Percentiles rank a stretch among this genome's conserved stretches.
Conservation (phyloP, 106 monocot genomes). For the Platanthera zijinensis region DNA sequence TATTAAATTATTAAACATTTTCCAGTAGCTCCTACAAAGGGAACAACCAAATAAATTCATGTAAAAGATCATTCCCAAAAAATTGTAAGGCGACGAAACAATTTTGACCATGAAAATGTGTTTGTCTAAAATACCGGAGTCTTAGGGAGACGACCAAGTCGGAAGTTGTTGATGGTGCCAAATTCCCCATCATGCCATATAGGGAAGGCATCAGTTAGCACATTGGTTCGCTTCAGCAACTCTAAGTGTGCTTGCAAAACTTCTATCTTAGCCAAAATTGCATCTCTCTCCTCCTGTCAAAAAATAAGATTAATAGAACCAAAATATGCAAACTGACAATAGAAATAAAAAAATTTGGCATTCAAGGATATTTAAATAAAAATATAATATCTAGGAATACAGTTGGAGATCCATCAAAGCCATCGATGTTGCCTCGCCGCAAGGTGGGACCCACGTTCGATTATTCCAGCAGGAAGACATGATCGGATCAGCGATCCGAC, state of each 20-base stretch:
- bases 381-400: background rate
- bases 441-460: no score
- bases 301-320: background rate
- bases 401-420: background rate
- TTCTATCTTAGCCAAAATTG: conserved; percentile 93
- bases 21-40: no score
- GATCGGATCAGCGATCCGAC: no score
- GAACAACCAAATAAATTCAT: no score
- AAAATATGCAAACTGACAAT: background rate
- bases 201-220: conserved; percentile 82
- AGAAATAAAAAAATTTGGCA: background rate
- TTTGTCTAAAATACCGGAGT: conserved; percentile 41
- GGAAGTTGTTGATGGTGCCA: conserved; percentile 93
- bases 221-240: conserved; percentile 81
- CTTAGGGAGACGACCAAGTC: conserved; percentile 92
- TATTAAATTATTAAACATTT: no score
- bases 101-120: no score
- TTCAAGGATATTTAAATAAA: background rate
- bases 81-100: no score
- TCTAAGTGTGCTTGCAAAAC: conserved; percentile 93
- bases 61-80: no score
- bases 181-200: conserved; percentile 95
- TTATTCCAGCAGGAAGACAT: no score
- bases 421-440: no score
- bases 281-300: conserved; percentile 90